Percentiles rank a stretch among this genome's conserved stretches.
These are phyloP conservation scores for Trichoderma atroviride DNA, from an alignment of 2,329 filamentous ascomycete genomes.

Conservation along the genomic window DNA sequence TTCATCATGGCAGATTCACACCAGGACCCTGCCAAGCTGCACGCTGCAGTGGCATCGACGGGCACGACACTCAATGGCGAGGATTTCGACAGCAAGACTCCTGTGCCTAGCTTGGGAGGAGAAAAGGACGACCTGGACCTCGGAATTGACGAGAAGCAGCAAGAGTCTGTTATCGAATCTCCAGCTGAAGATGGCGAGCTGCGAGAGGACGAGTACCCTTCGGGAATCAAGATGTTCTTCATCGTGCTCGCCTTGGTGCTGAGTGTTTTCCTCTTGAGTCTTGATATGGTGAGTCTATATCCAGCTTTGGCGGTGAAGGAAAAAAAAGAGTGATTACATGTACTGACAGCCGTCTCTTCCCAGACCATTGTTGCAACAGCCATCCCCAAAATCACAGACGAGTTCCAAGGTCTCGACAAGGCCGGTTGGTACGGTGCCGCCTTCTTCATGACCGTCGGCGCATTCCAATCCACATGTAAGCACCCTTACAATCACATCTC, in stretches of 20 bases:
- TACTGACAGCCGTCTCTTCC: not conserved
- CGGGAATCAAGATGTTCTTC: constrained; percentile 44
- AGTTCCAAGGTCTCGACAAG: constrained; percentile 55
- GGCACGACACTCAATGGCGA: constrained; percentile 38
- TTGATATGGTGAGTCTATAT: constrained; percentile 48
- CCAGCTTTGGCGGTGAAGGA: not conserved
- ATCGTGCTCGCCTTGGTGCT: constrained; percentile 52
- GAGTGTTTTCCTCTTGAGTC: constrained; percentile 52
- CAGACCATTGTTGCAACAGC: constrained; percentile 60
- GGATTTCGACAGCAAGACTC: constrained; percentile 31
- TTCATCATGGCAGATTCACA: constrained; percentile 15
- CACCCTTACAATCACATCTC: constrained; percentile 16
- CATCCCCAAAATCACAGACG: constrained; percentile 58
- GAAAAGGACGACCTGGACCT: constrained; percentile 2
- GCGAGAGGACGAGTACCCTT: constrained; percentile 44
- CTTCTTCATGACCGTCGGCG: constrained; percentile 54
- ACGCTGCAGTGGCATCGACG: constrained; percentile 33
- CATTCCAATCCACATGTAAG: constrained; percentile 48
- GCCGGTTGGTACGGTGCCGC: constrained; percentile 63
- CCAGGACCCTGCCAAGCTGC: not conserved
- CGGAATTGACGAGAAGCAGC: constrained; percentile 25
- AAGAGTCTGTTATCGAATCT: not conserved
- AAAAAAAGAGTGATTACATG: not conserved
- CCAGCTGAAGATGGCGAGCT: constrained; percentile 28
- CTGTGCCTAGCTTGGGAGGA: constrained; percentile 28